Evolutionary conservation across 768 basidiomycete species (phyloP).

Genomic region (Lactarius vividus): DNA sequence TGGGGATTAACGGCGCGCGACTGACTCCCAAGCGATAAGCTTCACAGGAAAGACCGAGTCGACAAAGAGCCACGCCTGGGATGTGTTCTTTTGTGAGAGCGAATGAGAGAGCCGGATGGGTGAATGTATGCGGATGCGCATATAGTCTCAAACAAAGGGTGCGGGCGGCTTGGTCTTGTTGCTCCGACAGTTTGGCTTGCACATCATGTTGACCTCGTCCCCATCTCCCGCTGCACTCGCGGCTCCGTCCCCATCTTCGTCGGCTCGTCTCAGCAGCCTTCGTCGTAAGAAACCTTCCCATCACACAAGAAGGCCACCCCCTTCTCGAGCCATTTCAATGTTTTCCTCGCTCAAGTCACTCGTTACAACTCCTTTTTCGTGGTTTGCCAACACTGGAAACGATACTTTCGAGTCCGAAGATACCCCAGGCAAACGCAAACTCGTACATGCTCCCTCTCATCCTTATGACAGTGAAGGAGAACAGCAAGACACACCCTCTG

Average conservation of each 20-base stretch:
- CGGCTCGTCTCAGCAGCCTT: constrained; percentile 17
- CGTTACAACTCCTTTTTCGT: constrained; percentile 35
- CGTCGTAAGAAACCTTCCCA: constrained; percentile 27
- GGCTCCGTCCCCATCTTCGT: constrained; percentile 31
- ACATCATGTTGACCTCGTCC: constrained; percentile 27
- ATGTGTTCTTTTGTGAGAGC: constrained; percentile 35
- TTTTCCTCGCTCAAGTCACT: constrained; percentile 38
- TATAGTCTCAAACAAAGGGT: neutral
- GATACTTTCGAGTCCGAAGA: constrained; percentile 32
- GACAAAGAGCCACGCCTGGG: constrained; percentile 58
- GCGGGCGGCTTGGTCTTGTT: neutral
- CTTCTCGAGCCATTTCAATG: constrained; percentile 34
- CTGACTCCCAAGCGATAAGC: constrained; percentile 71
- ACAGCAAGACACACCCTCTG: constrained; percentile 13
- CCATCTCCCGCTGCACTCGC: constrained; percentile 31
- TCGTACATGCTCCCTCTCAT: constrained; percentile 15
- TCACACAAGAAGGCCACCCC: constrained; percentile 24
- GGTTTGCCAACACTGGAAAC: constrained; percentile 31
- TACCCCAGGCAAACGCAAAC: constrained; percentile 36
- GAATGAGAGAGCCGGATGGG: constrained; percentile 7
- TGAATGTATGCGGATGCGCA: constrained; percentile 17
- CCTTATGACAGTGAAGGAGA: constrained; percentile 26
- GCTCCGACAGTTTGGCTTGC: constrained; percentile 42
- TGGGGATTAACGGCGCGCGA: constrained; percentile 18
- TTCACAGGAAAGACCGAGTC: constrained; percentile 78